Evolutionary conservation across 164 flowering plant genomes (phyloP), one percentile per base, ranked within the genome.

Genomic region (Paratinospora sagittata): DNA sequence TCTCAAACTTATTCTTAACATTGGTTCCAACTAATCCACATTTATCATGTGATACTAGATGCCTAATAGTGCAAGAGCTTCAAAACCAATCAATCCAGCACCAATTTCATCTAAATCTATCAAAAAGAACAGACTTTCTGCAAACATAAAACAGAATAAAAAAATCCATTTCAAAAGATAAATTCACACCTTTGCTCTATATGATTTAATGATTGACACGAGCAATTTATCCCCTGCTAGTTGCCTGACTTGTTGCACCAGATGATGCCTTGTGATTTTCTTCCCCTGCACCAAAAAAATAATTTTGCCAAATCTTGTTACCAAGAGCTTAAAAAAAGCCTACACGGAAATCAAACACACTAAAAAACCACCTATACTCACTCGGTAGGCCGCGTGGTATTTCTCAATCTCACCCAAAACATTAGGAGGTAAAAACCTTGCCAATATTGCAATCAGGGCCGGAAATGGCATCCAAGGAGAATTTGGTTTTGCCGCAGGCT

Each of bases 211-310:
- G 69, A 85, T 75, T 0, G 81, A 71, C 61, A 70, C 61, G 73
- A 90, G 72, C 75, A 90, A 71, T 65, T 79, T 75, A 73, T 93
- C 97, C 63, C 98, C 98, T 24, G 88, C 88, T 43, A 91, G 65
- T 57, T 74, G 76, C 57, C 97, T 85, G 71, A 89, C 78, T 68
- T 62, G 80, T 68, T 63, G 80, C 58, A 93, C 80, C 74, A 93
- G 71, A 69, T 84, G 82, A 19, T 70, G 79, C 73, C 96, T 69
- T 6, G 88, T 47, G 3, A 92, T 81, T 71, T 76, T 90, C 73
- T 72, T 81, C 24, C 75, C 88, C 94, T 89, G 84, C 3, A 72
- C 17, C 8, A 43, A 8, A 72, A 57, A 39, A 19, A 4, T 7
- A 43, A 16, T 26, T 23, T 11, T 16, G 0, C 23, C 27, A 17